phyloP scores from a whole-genome alignment of 345 rosid genomes.

The Arabis alpina region DNA sequence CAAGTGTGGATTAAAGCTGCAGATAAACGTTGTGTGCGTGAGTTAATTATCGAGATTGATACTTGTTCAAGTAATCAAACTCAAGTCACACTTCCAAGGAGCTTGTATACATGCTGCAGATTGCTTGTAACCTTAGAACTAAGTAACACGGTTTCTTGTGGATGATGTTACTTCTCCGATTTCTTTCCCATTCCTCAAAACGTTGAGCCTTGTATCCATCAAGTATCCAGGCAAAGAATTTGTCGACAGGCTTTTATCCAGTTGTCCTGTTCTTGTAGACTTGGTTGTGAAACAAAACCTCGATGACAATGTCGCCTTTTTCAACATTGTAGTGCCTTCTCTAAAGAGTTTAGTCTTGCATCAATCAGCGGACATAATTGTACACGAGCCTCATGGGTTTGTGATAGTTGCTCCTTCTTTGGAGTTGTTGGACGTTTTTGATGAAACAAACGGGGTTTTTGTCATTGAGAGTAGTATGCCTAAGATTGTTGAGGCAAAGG shows the following conservation, averaged over 20 bases:
- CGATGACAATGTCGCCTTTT: conserved; percentile 9
- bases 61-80: not conserved
- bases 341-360: conserved; percentile 11
- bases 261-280: conserved; percentile 31
- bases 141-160: not conserved
- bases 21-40: not conserved
- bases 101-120: conserved; percentile 2
- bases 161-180: not conserved
- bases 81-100: conserved; percentile 3
- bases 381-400: not conserved
- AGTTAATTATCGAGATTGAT: not conserved
- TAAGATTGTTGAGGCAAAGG: not conserved
- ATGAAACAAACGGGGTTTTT: not conserved
- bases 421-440: not conserved
- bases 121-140: conserved; percentile 25
- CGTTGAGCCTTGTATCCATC: not conserved
- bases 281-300: not conserved
- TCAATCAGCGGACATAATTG: not conserved
- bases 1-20: conserved; percentile 13
- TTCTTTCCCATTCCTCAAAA: conserved; percentile 18
- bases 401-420: conserved; percentile 28
- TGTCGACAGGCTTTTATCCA: conserved; percentile 10
- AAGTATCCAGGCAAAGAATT: conserved; percentile 15
- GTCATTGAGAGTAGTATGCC: not conserved
- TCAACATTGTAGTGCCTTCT: conserved; percentile 3